Percentiles rank a stretch among this genome's conserved stretches.
Conservation (phyloP, 225 moss, liverwort and hornwort genomes). For the Sphagnum contortum region DNA sequence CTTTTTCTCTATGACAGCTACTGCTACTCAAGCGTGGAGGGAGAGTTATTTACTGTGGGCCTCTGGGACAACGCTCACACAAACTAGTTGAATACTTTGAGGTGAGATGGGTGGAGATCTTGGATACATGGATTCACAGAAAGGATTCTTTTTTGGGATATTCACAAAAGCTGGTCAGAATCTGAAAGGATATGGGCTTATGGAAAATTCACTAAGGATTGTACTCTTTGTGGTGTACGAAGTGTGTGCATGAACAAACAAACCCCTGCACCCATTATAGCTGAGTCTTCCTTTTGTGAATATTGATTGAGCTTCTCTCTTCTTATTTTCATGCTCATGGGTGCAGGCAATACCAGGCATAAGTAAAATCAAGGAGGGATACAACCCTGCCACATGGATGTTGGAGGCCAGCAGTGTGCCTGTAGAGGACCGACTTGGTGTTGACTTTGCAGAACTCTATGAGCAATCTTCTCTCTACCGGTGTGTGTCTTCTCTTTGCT, state of each 20-base stretch:
- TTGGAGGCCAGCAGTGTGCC: not conserved
- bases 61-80: slow-evolving; percentile 3
- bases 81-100: slow-evolving; percentile 9
- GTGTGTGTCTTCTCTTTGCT: not conserved
- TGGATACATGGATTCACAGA: not conserved
- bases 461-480: not conserved
- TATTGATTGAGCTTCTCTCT: not conserved
- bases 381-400: slow-evolving; percentile 8
- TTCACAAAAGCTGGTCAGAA: not conserved
- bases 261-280: no score
- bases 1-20: not conserved
- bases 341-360: slow-evolving; percentile 7
- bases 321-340: no score
- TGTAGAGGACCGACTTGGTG: not conserved
- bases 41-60: slow-evolving; percentile 4
- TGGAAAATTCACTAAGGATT: no score
- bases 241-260: no score
- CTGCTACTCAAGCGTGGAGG: slow-evolving; percentile 9
- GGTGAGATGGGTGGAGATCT: not conserved
- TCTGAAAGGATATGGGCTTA: not conserved
- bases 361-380: slow-evolving; percentile 2
- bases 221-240: no score
- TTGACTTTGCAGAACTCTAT: not conserved
- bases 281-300: no score
- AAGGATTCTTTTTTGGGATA: not conserved